Evolutionary conservation across 2,329 filamentous ascomycete genomes (phyloP).

Genomic region (Septoria linicola): DNA sequence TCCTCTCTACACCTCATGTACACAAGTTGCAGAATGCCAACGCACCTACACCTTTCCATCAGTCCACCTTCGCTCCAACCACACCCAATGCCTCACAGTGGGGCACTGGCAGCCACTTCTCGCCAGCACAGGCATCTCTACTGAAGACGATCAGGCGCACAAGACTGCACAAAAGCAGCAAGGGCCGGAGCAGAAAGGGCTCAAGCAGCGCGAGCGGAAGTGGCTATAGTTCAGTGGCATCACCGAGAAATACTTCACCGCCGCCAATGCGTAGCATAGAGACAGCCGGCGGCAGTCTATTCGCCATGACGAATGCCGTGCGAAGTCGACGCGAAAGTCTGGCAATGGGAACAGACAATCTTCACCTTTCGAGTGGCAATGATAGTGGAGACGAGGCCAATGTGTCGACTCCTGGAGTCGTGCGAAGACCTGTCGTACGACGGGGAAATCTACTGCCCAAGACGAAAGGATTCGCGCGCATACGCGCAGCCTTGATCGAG

Average conservation of each 20-base stretch:
- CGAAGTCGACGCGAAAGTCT: conserved; percentile 73
- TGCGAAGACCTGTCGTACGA: conserved; percentile 78
- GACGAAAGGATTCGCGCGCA: conserved; percentile 91
- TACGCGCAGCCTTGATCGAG: conserved; percentile 83
- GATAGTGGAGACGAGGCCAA: conserved; percentile 72
- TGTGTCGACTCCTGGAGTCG: conserved; percentile 61
- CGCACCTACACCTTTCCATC: conserved; percentile 44
- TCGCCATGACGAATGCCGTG: conserved; percentile 43
- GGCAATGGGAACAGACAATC: conserved; percentile 83
- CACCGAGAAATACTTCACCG: conserved; percentile 72
- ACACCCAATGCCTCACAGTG: conserved; percentile 47
- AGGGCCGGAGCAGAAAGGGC: conserved; percentile 58
- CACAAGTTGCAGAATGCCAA: conserved; percentile 55
- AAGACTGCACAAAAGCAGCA: conserved; percentile 52
- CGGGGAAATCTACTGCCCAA: conserved; percentile 91
- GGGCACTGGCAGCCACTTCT: conserved; percentile 32
- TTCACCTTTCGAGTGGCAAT: conserved; percentile 75
- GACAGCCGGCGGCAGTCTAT: conserved; percentile 45
- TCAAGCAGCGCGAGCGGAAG: conserved; percentile 64
- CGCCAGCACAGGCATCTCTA: conserved; percentile 47
- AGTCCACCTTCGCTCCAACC: conserved; percentile 36
- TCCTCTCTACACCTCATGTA: conserved; percentile 79
- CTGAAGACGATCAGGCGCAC: conserved; percentile 76
- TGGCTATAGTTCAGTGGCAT: conserved; percentile 67
- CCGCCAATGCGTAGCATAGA: conserved; percentile 61